These are phyloP conservation scores for Leccinum griseonigrum DNA, from an alignment of 1,284 basidiomycete genomes.

Conservation along the genomic window DNA sequence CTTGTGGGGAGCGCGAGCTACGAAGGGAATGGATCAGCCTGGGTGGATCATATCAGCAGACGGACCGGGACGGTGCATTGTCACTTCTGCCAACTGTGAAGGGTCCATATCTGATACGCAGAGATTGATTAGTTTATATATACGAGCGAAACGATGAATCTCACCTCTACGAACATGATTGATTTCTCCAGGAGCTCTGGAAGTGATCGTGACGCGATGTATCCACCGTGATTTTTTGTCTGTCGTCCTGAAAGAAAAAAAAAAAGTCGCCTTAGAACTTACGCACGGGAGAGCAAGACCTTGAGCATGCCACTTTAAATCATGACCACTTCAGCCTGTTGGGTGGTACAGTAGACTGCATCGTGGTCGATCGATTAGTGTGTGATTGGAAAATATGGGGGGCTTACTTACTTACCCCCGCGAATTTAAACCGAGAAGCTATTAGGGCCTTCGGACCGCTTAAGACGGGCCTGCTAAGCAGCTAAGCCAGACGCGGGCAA, in stretches of 20 bases:
- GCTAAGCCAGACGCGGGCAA: neutral
- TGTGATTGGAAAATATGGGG: no score
- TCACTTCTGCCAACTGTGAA: constrained; percentile 74
- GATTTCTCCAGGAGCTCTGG: constrained; percentile 83
- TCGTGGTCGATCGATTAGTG: constrained; percentile 55
- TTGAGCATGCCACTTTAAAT: constrained; percentile 92
- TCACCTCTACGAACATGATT: constrained; percentile 77
- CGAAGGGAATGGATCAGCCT: neutral
- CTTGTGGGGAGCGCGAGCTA: constrained; percentile 69
- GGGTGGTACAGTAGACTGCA: constrained; percentile 77
- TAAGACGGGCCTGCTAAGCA: no score
- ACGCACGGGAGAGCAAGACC: constrained; percentile 38
- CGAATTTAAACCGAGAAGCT: no score
- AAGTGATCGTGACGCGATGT: constrained; percentile 32
- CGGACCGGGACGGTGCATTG: constrained; percentile 36
- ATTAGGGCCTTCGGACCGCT: no score
- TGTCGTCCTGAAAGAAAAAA: constrained; percentile 63
- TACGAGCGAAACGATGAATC: constrained; percentile 7
- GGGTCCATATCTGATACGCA: constrained; percentile 77
- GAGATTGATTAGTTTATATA: constrained; percentile 3
- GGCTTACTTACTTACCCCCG: no score
- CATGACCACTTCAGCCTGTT: constrained; percentile 95
- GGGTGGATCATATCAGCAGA: neutral
- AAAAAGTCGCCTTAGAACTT: constrained; percentile 1
- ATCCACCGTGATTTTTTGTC: constrained; percentile 75